Conservation (phyloP, 257 asterid genomes). For the Euphrasia confusa region DNA sequence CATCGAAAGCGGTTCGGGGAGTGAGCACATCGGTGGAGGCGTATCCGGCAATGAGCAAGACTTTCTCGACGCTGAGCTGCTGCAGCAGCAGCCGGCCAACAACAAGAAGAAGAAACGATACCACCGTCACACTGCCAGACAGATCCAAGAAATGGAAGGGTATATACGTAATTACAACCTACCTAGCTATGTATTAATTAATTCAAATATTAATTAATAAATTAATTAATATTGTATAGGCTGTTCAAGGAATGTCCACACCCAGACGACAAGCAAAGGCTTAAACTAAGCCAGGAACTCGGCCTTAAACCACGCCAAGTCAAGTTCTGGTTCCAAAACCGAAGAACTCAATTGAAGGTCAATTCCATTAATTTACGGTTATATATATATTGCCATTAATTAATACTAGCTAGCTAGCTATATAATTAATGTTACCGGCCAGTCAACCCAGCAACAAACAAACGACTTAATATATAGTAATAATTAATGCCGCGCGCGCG, state of each 20-base stretch:
- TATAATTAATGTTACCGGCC: too few relatives aligned
- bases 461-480: too few relatives aligned
- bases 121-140: conserved; percentile 86
- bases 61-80: conserved; percentile 32
- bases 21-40: conserved; percentile 55
- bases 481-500: too few relatives aligned
- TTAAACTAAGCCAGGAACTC: conserved; percentile 80
- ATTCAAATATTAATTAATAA: too few relatives aligned
- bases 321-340: conserved; percentile 96
- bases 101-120: conserved; percentile 85
- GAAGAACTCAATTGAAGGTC: conserved; percentile 98
- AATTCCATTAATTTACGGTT: too few relatives aligned
- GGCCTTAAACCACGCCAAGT: conserved; percentile 96
- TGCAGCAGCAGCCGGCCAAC: conserved; percentile 33
- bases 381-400: too few relatives aligned
- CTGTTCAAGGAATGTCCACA: conserved; percentile 95
- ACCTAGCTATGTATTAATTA: too few relatives aligned
- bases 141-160: conserved; percentile 96
- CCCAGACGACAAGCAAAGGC: conserved; percentile 91
- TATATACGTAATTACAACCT: too few relatives aligned
- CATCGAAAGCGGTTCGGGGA: conserved; percentile 90
- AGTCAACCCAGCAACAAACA: too few relatives aligned
- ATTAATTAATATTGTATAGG: conserved; percentile 26
- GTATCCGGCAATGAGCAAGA: conserved; percentile 75
- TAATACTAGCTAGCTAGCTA: too few relatives aligned